Conservation (phyloP, 371 early-diverging fungal species). For the Blastocladiella emersonii region DNA sequence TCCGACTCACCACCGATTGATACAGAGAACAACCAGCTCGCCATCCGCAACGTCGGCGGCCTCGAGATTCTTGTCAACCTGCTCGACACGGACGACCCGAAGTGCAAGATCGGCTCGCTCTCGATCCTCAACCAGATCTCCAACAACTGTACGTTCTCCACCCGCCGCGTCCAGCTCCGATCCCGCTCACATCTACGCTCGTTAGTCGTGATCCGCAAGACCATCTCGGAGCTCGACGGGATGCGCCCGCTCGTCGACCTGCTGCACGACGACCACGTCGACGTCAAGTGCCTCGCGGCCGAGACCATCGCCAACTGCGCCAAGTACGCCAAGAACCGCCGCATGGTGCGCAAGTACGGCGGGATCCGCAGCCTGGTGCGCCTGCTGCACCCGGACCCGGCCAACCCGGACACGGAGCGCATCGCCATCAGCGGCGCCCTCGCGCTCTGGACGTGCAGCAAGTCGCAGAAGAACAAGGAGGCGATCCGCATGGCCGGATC, state of each 20-base stretch:
- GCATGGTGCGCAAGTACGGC: constrained; percentile 30
- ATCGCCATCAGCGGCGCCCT: constrained; percentile 40
- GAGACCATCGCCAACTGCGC: constrained; percentile 43
- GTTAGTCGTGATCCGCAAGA: constrained; percentile 32
- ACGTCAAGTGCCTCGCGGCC: constrained; percentile 38
- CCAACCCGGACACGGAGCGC: constrained; percentile 21
- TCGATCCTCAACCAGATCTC: constrained; percentile 36
- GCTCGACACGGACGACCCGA: constrained; percentile 39
- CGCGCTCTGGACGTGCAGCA: constrained; percentile 35
- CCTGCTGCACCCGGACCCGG: constrained; percentile 16
- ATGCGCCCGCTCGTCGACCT: constrained; percentile 40
- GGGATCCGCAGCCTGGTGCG: constrained; percentile 36
- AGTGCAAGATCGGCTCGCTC: constrained; percentile 38
- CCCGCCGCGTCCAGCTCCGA: too few species aligned
- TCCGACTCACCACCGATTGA: too few species aligned
- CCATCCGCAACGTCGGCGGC: constrained; percentile 41
- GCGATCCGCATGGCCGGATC: constrained; percentile 37
- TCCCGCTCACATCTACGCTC: not conserved
- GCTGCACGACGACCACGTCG: constrained; percentile 19
- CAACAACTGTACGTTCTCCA: constrained; percentile 22
- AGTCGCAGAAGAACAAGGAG: constrained; percentile 38
- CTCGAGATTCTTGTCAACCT: constrained; percentile 39
- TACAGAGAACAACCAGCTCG: constrained; percentile 36
- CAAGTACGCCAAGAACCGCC: constrained; percentile 34
- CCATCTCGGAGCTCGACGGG: constrained; percentile 33